These are phyloP conservation scores for Cutaneotrichosporon sp. DNA, from an alignment of 1,284 basidiomycete genomes.

Conservation along the genomic window DNA sequence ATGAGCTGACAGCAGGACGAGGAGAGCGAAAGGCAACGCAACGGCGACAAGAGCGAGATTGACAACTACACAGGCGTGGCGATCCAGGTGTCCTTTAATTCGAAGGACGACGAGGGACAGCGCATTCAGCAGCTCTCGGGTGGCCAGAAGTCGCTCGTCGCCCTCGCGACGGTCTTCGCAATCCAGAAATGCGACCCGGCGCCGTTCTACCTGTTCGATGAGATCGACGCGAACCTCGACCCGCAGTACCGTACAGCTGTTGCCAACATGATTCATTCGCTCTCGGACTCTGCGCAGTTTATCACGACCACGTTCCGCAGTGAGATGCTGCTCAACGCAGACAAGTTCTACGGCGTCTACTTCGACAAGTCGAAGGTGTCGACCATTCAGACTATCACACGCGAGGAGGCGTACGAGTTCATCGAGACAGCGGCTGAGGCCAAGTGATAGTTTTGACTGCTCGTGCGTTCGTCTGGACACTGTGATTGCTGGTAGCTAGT, in stretches of 20 bases:
- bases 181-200: slow-evolving; percentile 99
- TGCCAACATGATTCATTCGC: slow-evolving; percentile 93
- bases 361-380: slow-evolving; percentile 95
- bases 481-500: neutral
- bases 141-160: slow-evolving; percentile 95
- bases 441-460: too few species aligned
- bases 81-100: slow-evolving; percentile 99
- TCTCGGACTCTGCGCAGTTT: slow-evolving; percentile 85
- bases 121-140: slow-evolving; percentile 96
- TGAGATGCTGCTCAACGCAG: slow-evolving; percentile 77
- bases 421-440: slow-evolving; percentile 18
- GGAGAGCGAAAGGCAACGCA: slow-evolving; percentile 39
- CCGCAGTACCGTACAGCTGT: slow-evolving; percentile 97
- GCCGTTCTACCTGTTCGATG: slow-evolving; percentile 99
- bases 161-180: slow-evolving; percentile 95
- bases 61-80: slow-evolving; percentile 96
- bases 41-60: slow-evolving; percentile 61
- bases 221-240: slow-evolving; percentile 98
- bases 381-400: slow-evolving; percentile 43
- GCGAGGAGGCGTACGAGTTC: slow-evolving; percentile 45
- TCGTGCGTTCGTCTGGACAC: too few species aligned
- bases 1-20: slow-evolving; percentile 32
- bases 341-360: slow-evolving; percentile 98
- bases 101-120: slow-evolving; percentile 91
- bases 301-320: slow-evolving; percentile 98